A percentile compares a stretch with the other conserved stretches of the same genome.
Conservation (phyloP, 371 early-diverging fungal genomes). For the Apophysomyces trapeziformis region DNA sequence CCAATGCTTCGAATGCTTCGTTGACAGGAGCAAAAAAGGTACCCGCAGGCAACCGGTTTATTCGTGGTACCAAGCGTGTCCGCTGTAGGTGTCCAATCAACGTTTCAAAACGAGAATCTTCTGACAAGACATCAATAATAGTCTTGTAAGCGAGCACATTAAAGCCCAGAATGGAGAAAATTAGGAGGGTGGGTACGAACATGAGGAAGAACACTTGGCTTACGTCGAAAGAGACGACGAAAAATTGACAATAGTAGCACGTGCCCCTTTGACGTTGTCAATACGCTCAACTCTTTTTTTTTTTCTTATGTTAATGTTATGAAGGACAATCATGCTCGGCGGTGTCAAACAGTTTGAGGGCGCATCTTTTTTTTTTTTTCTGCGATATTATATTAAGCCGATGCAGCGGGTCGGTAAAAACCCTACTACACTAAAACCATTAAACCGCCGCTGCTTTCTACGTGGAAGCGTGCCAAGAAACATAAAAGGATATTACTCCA, state of each 20-base stretch:
- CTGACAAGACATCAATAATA: slow-evolving; percentile 41
- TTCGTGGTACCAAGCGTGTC: slow-evolving; percentile 30
- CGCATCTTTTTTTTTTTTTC: no score
- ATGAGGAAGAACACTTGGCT: neutral
- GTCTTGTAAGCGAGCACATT: slow-evolving; percentile 29
- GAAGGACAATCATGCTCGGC: no score
- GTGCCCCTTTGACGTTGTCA: neutral
- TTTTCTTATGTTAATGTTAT: no score
- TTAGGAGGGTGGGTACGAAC: neutral
- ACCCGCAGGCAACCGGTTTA: slow-evolving; percentile 48
- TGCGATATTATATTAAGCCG: no score
- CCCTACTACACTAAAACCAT: no score
- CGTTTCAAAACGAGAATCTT: slow-evolving; percentile 29
- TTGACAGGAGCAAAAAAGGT: slow-evolving; percentile 64
- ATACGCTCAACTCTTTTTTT: no score
- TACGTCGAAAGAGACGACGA: neutral
- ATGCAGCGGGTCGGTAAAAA: no score
- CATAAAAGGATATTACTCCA: no score
- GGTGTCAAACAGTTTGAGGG: no score
- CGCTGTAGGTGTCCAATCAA: slow-evolving; percentile 39
- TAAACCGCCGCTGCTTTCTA: no score
- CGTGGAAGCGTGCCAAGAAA: no score
- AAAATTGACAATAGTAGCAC: neutral
- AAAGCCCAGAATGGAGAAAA: neutral
- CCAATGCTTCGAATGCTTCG: slow-evolving; percentile 43